Conservation (phyloP, 225 moss, liverwort and hornwort genomes). For the Polytrichum commune region DNA sequence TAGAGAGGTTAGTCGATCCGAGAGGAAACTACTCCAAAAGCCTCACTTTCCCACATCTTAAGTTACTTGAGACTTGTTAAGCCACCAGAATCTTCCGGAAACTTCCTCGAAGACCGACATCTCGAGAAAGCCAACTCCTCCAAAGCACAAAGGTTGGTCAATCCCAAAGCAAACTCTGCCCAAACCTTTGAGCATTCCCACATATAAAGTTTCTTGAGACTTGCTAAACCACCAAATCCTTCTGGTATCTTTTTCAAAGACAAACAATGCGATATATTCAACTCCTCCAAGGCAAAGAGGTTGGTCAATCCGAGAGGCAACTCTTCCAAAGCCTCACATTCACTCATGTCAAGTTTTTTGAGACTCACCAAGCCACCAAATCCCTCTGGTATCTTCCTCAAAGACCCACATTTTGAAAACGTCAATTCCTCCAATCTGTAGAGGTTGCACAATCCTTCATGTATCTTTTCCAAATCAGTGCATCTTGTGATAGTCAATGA, state of each 20-base stretch:
- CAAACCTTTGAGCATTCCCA: not conserved
- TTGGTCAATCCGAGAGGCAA: not conserved
- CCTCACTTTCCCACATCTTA: fast-evolving
- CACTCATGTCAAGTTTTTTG: not conserved
- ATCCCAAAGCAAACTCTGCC: not conserved
- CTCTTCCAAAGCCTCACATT: not conserved
- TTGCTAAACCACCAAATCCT: not conserved
- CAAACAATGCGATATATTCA: not conserved
- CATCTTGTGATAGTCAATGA: not conserved
- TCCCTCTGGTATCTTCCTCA: too few relatives aligned
- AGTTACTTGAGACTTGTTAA: not conserved
- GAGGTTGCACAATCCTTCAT: not conserved
- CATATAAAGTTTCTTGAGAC: not conserved
- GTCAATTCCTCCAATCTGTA: too few relatives aligned
- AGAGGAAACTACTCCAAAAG: not conserved
- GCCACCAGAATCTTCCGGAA: not conserved
- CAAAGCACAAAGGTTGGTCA: not conserved
- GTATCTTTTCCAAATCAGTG: not conserved
- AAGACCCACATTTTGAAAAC: too few relatives aligned
- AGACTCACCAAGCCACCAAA: not conserved
- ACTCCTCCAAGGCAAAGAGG: not conserved
- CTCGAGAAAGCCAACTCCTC: not conserved
- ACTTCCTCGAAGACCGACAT: not conserved
- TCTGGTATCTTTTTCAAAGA: not conserved
- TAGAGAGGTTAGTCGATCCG: not conserved